A percentile compares a stretch with the other conserved stretches of the same genome.
These are phyloP conservation scores for Colletotrichum orchidophilum DNA, from an alignment of 2,329 filamentous ascomycete species.

Conservation along the genomic window DNA sequence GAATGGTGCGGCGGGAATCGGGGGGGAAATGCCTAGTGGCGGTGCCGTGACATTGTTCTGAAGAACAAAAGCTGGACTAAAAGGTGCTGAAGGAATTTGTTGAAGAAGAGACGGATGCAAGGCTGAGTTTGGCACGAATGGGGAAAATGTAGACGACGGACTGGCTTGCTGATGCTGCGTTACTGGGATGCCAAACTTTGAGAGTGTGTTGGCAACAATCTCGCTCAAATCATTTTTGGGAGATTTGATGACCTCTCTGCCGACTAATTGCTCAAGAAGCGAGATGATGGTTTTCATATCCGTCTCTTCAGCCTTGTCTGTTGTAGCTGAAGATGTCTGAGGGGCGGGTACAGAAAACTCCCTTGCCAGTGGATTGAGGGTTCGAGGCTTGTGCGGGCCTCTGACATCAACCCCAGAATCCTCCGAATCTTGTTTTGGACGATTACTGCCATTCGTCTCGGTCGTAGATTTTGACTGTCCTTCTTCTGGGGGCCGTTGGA, in stretches of 20 bases:
- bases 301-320: conserved; percentile 12
- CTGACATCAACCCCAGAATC: conserved; percentile 14
- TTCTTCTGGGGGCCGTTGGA: background rate
- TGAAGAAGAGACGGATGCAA: background rate
- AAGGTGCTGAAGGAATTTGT: background rate
- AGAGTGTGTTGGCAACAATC: conserved; percentile 17
- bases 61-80: background rate
- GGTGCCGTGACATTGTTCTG: background rate
- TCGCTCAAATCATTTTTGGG: conserved; percentile 5
- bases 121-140: background rate
- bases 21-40: background rate
- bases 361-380: conserved; percentile 30
- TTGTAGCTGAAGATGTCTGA: background rate
- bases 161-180: background rate
- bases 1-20: background rate
- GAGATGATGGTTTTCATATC: conserved; percentile 26
- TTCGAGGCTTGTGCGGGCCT: conserved; percentile 7
- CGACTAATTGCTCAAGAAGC: conserved; percentile 10
- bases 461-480: background rate
- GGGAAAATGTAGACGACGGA: background rate
- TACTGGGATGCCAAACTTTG: conserved; percentile 7
- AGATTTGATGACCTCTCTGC: background rate
- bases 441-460: background rate
- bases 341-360: conserved; percentile 11
- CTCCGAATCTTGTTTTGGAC: conserved; percentile 7